phyloP scores from a whole-genome alignment of 345 rosid genomes.

The Aquilaria malaccensis region DNA sequence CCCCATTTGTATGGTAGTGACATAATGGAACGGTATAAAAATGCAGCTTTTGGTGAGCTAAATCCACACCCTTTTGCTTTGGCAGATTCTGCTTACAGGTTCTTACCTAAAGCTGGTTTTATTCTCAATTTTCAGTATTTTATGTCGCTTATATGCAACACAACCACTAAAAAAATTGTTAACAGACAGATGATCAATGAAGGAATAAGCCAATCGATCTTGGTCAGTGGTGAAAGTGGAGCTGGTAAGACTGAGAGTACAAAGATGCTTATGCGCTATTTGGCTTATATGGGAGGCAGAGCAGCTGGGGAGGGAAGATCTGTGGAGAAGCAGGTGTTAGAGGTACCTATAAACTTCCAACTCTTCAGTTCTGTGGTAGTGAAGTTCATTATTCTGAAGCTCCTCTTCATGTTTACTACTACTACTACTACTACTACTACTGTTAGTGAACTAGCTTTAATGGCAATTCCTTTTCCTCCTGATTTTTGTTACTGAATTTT shows the following conservation, averaged over 20 bases:
- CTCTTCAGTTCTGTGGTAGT: not conserved
- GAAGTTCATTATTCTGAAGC: not conserved
- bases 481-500: conserved; percentile 2
- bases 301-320: conserved; percentile 63
- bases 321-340: conserved; percentile 77
- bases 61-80: conserved; percentile 59
- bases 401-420: not conserved
- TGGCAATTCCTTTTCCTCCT: not conserved
- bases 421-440: too few relatives aligned
- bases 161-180: conserved; percentile 9
- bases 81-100: conserved; percentile 61
- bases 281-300: conserved; percentile 86
- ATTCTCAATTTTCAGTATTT: conserved; percentile 10
- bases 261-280: conserved; percentile 88
- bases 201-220: conserved; percentile 59
- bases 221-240: conserved; percentile 91
- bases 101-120: conserved; percentile 5
- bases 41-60: conserved; percentile 58
- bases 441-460: not conserved
- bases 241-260: conserved; percentile 95
- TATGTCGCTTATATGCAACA: conserved; percentile 12
- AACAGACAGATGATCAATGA: conserved; percentile 74
- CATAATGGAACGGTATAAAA: conserved; percentile 62
- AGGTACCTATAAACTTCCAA: conserved; percentile 29
- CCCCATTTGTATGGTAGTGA: conserved; percentile 53